phyloP scores from a whole-genome alignment of 306 rosid species.

The Lathyrus oleraceus region DNA sequence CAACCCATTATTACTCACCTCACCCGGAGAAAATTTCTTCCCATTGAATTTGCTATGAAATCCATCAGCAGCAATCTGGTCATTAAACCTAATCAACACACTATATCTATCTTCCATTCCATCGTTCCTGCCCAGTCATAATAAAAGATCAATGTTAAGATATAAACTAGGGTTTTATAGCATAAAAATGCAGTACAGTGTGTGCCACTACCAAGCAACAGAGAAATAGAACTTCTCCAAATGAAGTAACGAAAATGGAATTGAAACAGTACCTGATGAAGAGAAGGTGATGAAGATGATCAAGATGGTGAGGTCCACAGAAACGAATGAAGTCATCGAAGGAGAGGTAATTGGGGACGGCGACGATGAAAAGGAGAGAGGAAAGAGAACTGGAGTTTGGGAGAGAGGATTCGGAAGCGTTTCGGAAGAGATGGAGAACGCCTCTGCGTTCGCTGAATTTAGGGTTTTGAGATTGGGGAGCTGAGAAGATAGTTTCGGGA shows the following conservation, averaged over 20 bases:
- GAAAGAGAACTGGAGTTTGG: conserved; percentile 63
- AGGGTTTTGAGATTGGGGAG: conserved; percentile 36
- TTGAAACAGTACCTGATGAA: conserved; percentile 62
- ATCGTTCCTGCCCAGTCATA: conserved; percentile 59
- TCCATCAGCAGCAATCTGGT: conserved; percentile 52
- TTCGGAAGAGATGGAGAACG: conserved; percentile 72
- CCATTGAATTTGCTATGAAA: conserved; percentile 68
- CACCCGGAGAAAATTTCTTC: conserved; percentile 70
- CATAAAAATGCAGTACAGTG: background rate
- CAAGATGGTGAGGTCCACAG: conserved; percentile 66
- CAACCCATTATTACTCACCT: conserved; percentile 58
- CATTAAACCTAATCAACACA: conserved; percentile 59
- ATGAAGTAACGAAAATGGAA: background rate
- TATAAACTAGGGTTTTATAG: background rate
- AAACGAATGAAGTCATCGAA: conserved; percentile 73
- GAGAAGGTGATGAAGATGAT: conserved; percentile 59
- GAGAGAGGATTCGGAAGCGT: conserved; percentile 48
- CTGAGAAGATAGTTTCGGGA: conserved; percentile 40
- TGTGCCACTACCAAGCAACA: background rate
- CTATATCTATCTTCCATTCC: conserved; percentile 88
- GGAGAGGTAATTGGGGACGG: conserved; percentile 84
- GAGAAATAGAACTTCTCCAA: background rate
- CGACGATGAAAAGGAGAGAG: conserved; percentile 65
- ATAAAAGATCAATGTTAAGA: background rate
- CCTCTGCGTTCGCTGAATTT: conserved; percentile 79